These are phyloP conservation scores for Globisporangium barbulae DNA, from an alignment of 352 stramenopile species.

Conservation along the genomic window DNA sequence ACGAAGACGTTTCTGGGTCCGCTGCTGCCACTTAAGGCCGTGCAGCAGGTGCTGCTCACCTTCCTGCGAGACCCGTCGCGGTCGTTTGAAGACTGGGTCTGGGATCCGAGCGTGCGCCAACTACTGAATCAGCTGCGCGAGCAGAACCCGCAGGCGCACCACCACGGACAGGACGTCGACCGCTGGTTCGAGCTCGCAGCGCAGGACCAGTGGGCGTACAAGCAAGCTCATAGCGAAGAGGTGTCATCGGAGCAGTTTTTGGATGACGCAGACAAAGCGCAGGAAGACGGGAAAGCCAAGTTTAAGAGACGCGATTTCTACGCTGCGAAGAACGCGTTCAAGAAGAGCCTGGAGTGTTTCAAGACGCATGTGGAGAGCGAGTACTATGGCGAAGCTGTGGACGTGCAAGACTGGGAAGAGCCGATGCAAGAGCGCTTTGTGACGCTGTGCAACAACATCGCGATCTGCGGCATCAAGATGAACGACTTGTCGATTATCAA, in stretches of 20 bases:
- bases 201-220: constrained; percentile 18
- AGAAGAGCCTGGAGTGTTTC: constrained; percentile 37
- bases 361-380: constrained; percentile 39
- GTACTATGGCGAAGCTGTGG: constrained; percentile 38
- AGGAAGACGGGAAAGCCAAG: constrained; percentile 60
- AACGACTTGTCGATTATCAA: constrained; percentile 45
- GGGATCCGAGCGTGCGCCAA: constrained; percentile 58
- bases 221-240: constrained; percentile 15
- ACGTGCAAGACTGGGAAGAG: constrained; percentile 41
- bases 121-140: constrained; percentile 47
- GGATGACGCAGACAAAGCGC: constrained; percentile 38
- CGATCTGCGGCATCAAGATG: constrained; percentile 75
- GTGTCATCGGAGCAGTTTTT: constrained; percentile 25
- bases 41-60: constrained; percentile 68
- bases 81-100: constrained; percentile 75
- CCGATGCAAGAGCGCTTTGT: constrained; percentile 42
- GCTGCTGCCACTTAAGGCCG: constrained; percentile 50
- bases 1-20: constrained; percentile 56
- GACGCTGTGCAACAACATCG: constrained; percentile 72
- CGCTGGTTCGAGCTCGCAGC: constrained; percentile 42
- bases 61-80: constrained; percentile 59
- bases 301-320: constrained; percentile 66
- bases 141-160: constrained; percentile 25
- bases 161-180: constrained; percentile 29
- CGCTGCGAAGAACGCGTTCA: constrained; percentile 65